Percentiles rank a stretch among this genome's conserved stretches.
Evolutionary conservation across 2,329 filamentous ascomycete genomes (phyloP).

Genomic region (Drechmeria coniospora): DNA sequence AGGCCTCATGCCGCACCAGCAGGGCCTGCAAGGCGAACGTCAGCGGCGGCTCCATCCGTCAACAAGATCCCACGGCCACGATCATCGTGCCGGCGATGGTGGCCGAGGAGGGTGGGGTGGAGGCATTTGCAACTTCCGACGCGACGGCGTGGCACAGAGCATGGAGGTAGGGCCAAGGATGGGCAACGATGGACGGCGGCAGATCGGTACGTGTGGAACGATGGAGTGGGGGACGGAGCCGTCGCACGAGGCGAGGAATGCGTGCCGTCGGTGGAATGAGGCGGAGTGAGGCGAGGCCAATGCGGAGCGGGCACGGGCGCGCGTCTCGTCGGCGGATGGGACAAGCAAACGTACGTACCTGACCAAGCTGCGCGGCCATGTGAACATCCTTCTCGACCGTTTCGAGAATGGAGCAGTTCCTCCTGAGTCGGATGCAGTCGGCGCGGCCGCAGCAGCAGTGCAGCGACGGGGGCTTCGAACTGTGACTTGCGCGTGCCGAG

Average conservation of each 20-base stretch:
- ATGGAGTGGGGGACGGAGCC: background rate
- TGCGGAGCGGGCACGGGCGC: background rate
- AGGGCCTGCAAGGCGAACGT: slow-evolving; percentile 71
- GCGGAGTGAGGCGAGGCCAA: background rate
- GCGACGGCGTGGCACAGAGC: no score
- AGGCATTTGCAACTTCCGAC: no score
- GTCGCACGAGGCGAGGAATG: no score
- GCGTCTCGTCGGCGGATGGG: no score
- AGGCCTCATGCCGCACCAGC: slow-evolving; percentile 80
- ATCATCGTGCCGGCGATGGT: background rate
- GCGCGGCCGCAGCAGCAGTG: slow-evolving; percentile 74
- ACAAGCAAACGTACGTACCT: slow-evolving; percentile 48
- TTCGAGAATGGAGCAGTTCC: slow-evolving; percentile 65
- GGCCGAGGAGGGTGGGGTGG: background rate
- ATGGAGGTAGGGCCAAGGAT: no score
- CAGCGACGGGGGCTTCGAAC: slow-evolving; percentile 19
- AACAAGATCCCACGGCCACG: no score
- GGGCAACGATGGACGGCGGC: no score
- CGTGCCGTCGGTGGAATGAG: slow-evolving; percentile 1
- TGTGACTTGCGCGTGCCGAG: slow-evolving; percentile 9
- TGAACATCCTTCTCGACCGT: slow-evolving; percentile 77
- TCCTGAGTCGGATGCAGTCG: slow-evolving; percentile 65
- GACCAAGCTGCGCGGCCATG: slow-evolving; percentile 72
- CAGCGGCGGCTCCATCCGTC: slow-evolving; percentile 39
- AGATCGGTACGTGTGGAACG: no score